Conservation (phyloP, 441 rosid species). For the Brassica balearica region DNA sequence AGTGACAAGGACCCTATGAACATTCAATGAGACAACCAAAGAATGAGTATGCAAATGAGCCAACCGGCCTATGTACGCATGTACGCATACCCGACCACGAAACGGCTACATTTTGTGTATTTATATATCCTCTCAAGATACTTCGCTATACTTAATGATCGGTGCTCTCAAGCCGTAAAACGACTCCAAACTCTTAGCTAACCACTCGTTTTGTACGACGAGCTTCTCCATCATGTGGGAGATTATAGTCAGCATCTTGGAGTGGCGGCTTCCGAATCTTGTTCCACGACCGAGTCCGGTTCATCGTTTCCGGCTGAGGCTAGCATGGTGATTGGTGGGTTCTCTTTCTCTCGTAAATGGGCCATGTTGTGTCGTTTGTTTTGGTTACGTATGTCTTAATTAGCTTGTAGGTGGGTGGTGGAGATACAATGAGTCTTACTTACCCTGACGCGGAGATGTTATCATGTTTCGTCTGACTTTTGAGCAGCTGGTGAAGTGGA, state of each 20-base stretch:
- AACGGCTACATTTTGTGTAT: conserved; percentile 84
- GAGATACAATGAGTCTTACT: conserved; percentile 28
- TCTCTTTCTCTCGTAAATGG: conserved; percentile 19
- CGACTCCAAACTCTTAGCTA: conserved; percentile 57
- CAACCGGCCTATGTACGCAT: conserved; percentile 71
- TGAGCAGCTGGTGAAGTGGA: conserved; percentile 17
- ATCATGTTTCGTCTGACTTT: conserved; percentile 26
- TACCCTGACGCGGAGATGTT: conserved; percentile 19
- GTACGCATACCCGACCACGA: conserved; percentile 73
- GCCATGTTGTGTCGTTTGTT: conserved; percentile 28
- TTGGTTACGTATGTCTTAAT: conserved; percentile 1
- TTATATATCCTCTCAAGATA: conserved; percentile 87
- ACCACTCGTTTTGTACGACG: conserved; percentile 68
- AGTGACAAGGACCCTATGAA: conserved; percentile 80
- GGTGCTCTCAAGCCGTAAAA: too few relatives aligned
- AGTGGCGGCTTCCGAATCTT: conserved; percentile 29
- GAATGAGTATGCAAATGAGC: conserved; percentile 73
- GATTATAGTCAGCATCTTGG: conserved; percentile 76
- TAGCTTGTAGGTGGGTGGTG: conserved; percentile 36
- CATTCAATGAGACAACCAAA: conserved; percentile 68
- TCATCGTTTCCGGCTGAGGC: conserved; percentile 36
- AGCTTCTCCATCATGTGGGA: conserved; percentile 61
- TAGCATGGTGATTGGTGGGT: conserved; percentile 25
- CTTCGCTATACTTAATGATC: conserved; percentile 56
- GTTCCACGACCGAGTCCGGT: conserved; percentile 36